A percentile compares a stretch with the other conserved stretches of the same genome.
Conservation (phyloP, 768 basidiomycete genomes). For the Phylloporus sp. region DNA sequence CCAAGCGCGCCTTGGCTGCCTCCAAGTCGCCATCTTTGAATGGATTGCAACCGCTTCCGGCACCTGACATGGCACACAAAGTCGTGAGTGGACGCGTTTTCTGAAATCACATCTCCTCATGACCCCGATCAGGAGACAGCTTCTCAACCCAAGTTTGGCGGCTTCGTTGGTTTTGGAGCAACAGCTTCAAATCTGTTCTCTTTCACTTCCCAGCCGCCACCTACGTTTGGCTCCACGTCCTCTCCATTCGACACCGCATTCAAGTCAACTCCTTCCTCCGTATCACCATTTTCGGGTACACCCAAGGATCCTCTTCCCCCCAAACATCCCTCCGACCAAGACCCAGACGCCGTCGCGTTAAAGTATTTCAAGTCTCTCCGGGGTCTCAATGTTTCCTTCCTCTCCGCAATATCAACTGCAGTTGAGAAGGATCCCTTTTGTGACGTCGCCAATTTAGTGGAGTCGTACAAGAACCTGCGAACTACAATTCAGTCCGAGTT, state of each 20-base stretch:
- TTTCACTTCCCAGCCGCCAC: conserved; percentile 32
- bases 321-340: conserved; percentile 21
- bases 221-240: conserved; percentile 10
- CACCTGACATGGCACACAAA: conserved; percentile 22
- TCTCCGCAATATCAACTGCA: conserved; percentile 52
- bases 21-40: conserved; percentile 22
- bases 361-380: conserved; percentile 68
- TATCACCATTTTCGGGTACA: conserved; percentile 16
- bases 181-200: conserved; percentile 34
- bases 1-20: conserved; percentile 40
- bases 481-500: conserved; percentile 51
- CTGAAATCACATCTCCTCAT: conserved; percentile 15
- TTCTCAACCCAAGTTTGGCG: conserved; percentile 42
- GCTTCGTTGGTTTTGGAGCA: conserved; percentile 51
- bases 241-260: conserved; percentile 6
- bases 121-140: conserved; percentile 17
- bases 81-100: conserved; percentile 21
- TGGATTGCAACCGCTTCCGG: conserved; percentile 23
- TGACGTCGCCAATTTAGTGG: conserved; percentile 53
- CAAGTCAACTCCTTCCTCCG: conserved; percentile 13
- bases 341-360: conserved; percentile 33
- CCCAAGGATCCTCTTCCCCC: conserved; percentile 28
- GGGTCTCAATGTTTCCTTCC: conserved; percentile 64
- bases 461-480: conserved; percentile 56
- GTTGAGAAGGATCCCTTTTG: conserved; percentile 65